A percentile compares a stretch with the other conserved stretches of the same genome.
Conservation (phyloP, 1,284 basidiomycete species). For the Melampsora americana region DNA sequence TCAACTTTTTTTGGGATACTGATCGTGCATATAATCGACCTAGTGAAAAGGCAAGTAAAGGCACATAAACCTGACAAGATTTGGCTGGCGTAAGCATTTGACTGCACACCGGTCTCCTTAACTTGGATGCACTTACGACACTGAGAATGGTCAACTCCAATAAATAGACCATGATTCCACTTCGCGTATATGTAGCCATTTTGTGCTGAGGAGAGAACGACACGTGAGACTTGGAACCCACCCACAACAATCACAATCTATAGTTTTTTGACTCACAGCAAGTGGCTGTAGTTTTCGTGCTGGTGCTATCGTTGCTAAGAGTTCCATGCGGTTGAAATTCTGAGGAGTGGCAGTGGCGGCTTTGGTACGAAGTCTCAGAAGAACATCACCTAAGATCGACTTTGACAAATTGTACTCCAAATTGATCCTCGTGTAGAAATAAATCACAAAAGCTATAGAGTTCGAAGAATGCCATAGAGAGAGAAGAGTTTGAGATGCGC, state of each 20-base stretch:
- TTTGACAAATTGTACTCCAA: not conserved
- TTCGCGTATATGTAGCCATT: not conserved
- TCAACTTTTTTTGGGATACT: conserved; percentile 2
- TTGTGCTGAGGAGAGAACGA: not conserved
- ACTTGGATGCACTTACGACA: conserved; percentile 3
- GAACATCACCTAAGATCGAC: not conserved
- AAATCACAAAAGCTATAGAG: not conserved
- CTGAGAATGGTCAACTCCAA: not conserved
- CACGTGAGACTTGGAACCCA: not conserved
- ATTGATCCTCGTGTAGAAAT: not conserved
- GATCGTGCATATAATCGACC: not conserved
- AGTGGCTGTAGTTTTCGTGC: not conserved
- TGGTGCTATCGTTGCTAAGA: not conserved
- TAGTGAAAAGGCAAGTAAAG: not conserved
- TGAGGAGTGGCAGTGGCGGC: not conserved
- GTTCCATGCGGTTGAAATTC: not conserved
- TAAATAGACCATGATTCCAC: not conserved
- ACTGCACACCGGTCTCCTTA: not conserved
- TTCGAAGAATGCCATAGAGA: not conserved
- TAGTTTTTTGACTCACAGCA: not conserved
- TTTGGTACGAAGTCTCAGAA: not conserved
- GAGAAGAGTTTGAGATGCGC: not conserved
- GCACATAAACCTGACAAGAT: not conserved
- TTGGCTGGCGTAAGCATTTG: not conserved
- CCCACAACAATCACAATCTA: not conserved